Conservation (phyloP, 176 grass and related monocot species). For the Neostapfia colusana region DNA sequence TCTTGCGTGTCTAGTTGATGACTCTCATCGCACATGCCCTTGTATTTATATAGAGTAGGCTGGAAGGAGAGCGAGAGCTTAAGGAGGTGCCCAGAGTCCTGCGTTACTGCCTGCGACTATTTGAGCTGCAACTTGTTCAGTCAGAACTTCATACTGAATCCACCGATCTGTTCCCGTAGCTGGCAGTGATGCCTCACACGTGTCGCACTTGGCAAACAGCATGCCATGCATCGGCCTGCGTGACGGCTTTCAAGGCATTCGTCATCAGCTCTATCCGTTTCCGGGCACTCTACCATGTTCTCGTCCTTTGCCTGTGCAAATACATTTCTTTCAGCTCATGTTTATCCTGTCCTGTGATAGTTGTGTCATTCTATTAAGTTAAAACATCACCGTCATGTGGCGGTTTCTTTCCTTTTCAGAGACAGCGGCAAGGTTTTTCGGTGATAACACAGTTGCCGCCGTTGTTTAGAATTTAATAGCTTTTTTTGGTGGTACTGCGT, state of each 20-base stretch:
- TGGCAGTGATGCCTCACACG: conserved; percentile 20
- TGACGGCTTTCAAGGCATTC: conserved; percentile 28
- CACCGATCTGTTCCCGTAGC: background rate
- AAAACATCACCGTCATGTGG: background rate
- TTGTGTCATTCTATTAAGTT: background rate
- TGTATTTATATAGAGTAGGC: conserved; percentile 56
- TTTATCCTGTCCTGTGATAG: conserved; percentile 7
- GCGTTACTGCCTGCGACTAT: too few relatives aligned
- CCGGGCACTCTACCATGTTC: conserved; percentile 9
- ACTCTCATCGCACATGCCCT: conserved; percentile 26
- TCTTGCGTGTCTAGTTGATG: conserved; percentile 34
- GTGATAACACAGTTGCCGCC: background rate
- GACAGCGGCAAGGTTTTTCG: background rate
- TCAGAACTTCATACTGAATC: conserved; percentile 12
- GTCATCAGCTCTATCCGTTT: conserved; percentile 30
- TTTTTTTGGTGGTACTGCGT: background rate
- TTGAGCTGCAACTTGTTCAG: conserved; percentile 28
- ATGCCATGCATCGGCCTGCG: background rate
- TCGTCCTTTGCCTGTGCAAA: background rate
- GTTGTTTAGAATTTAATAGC: conserved; percentile 15
- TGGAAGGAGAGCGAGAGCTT: background rate
- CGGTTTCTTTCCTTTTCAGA: background rate
- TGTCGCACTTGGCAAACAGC: conserved; percentile 18
- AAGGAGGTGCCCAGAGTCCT: conserved; percentile 35
- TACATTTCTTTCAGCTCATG: background rate